Percentiles rank a stretch among this genome's conserved stretches.
Evolutionary conservation across 2,329 filamentous ascomycete genomes (phyloP).

Genomic region (Pseudohalonectria lignicola): DNA sequence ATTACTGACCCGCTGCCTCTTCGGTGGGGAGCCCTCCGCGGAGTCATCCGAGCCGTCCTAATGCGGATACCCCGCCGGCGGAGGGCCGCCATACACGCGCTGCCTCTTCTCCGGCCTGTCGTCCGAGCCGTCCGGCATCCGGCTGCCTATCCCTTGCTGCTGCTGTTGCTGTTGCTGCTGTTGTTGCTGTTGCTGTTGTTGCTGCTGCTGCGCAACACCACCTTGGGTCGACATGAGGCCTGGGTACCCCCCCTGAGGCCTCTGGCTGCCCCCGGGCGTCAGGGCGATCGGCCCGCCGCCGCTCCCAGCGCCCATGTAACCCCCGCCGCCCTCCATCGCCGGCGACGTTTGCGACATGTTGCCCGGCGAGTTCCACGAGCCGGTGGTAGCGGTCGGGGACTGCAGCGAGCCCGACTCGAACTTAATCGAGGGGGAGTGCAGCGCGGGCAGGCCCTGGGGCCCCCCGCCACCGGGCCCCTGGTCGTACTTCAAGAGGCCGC

Average conservation of each 20-base stretch:
- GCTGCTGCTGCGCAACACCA: slow-evolving; percentile 8
- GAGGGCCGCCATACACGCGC: slow-evolving; percentile 26
- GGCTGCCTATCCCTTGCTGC: no score
- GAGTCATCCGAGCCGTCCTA: no score
- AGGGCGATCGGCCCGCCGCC: slow-evolving; percentile 26
- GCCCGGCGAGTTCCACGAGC: slow-evolving; percentile 39
- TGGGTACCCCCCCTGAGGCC: slow-evolving; percentile 8
- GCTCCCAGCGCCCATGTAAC: slow-evolving; percentile 21
- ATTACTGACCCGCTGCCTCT: no score
- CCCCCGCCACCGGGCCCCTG: slow-evolving; percentile 7
- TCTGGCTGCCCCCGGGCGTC: slow-evolving; percentile 23
- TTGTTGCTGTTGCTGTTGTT: no score
- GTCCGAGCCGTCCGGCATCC: slow-evolving; percentile 20
- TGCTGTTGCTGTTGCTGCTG: no score
- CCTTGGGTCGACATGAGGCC: slow-evolving; percentile 22
- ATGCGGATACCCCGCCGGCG: not conserved
- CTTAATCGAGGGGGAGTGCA: slow-evolving; percentile 22
- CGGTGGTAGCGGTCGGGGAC: slow-evolving; percentile 33
- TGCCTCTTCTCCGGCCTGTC: slow-evolving; percentile 42
- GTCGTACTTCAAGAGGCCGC: not conserved
- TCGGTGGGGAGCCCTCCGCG: no score
- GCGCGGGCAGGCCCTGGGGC: slow-evolving; percentile 11
- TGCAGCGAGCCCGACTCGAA: slow-evolving; percentile 42
- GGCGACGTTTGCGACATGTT: slow-evolving; percentile 36
- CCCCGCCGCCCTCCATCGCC: slow-evolving; percentile 25